A percentile compares a stretch with the other conserved stretches of the same genome.
phyloP scores from a whole-genome alignment of 768 basidiomycete species.

The Naganishia onofrii region DNA sequence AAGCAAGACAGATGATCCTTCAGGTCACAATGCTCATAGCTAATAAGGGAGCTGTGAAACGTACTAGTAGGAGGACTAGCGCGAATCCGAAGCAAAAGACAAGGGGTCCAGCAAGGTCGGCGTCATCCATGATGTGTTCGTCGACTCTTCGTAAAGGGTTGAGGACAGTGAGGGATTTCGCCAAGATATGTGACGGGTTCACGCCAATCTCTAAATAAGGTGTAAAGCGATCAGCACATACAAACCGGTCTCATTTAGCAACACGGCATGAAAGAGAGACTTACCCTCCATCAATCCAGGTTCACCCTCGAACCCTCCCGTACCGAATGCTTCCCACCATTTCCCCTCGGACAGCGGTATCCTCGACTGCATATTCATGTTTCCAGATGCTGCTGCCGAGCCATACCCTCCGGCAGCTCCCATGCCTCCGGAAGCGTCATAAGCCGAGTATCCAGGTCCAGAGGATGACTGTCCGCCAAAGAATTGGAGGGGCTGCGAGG shows the following conservation, averaged over 20 bases:
- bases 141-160: conserved; percentile 83
- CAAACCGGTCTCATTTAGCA: neutral
- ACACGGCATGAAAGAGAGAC: conserved; percentile 34
- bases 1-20: neutral
- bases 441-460: conserved; percentile 43
- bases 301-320: conserved; percentile 92
- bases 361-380: conserved; percentile 55
- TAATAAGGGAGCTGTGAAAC: conserved; percentile 53
- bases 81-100: conserved; percentile 94
- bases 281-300: conserved; percentile 90
- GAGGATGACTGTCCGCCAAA: conserved; percentile 38
- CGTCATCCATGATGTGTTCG: conserved; percentile 97
- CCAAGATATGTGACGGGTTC: conserved; percentile 92
- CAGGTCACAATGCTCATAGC: neutral
- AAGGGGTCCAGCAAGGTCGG: conserved; percentile 92
- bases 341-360: conserved; percentile 70
- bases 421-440: conserved; percentile 34
- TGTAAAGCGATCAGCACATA: neutral
- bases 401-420: conserved; percentile 58
- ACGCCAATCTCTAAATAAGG: conserved; percentile 80
- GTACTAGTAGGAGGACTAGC: conserved; percentile 81
- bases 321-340: conserved; percentile 97
- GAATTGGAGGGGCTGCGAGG: conserved; percentile 49
- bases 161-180: conserved; percentile 89
- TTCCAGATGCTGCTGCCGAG: conserved; percentile 55